Evolutionary conservation across 2,329 filamentous ascomycete species (phyloP), one percentile per base, ranked within the genome.

Genomic region (Stromatinia cepivora): DNA sequence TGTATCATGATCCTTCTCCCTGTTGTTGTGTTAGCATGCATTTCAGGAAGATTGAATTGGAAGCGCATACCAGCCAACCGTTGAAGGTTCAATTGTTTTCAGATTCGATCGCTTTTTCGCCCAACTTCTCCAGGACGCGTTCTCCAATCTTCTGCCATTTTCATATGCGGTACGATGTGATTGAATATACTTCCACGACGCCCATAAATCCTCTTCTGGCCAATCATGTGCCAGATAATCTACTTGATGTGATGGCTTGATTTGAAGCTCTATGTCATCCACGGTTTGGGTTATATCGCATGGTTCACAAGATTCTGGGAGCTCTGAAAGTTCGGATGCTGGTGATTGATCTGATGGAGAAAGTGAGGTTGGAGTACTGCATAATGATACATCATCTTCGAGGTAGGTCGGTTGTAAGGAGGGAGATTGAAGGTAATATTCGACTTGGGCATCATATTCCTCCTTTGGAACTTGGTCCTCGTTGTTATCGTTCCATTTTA

Each of bases 91-190:
- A 31, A 98, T 88, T 0, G 94, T 98, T 78, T 88, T 90, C 62
- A 98, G 84, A 53, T 91, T 88, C 79, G 96, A 91, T 81, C 97
- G 97, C 62, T 91, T 86, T 81, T 98, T 98, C 78, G 92, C 91
- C 95, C 95, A 98, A 1, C 93, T 95, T 78, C 95, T 87, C 95
- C 95, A 99, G 0, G 93, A 97, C 4, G 95, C 95, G 80, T 99
- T 98, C 80, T 98, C 95, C 42, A 98, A 81, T 63, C 95, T 86
- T 46, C 89, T 90, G 48, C 91, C 87, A 79, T 97, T 94, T 75
- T 88, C 89, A 73, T 96, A 96, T 66, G 92, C 87, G 70, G 88
- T 88, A 75, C 90, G 86, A 76, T 92, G 91, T 39, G 91, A 90
- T 22, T 94, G 89, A 75, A 98, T 92, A 78, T 97, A 95, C 78